Evolutionary conservation across 2,329 filamentous ascomycete species (phyloP).

Genomic region (Clonostachys solani): DNA sequence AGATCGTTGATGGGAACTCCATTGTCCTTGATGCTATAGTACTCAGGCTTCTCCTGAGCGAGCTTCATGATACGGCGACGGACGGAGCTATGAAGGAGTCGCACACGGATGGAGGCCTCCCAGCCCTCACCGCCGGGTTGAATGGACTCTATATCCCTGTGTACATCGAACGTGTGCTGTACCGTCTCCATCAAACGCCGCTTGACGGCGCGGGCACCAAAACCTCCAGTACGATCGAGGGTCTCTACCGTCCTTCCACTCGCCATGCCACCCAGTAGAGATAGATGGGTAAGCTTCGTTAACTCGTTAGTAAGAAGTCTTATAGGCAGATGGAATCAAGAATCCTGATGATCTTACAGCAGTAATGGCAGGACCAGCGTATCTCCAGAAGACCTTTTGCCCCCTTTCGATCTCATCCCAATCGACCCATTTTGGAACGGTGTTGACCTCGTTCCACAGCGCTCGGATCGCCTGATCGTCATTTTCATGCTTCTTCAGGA

Average conservation of each 20-base stretch:
- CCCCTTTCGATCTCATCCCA: constrained; percentile 72
- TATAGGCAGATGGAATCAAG: too few species aligned
- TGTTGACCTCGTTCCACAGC: constrained; percentile 65
- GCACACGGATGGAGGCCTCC: constrained; percentile 57
- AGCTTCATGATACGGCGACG: constrained; percentile 58
- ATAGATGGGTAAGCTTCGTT: constrained; percentile 52
- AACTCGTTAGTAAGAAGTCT: too few species aligned
- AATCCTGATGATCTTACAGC: too few species aligned
- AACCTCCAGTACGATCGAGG: constrained; percentile 69
- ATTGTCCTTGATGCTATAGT: constrained; percentile 53
- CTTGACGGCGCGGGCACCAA: constrained; percentile 61
- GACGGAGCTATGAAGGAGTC: constrained; percentile 61
- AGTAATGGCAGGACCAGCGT: constrained; percentile 31
- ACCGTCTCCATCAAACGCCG: constrained; percentile 65
- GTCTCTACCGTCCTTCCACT: constrained; percentile 71
- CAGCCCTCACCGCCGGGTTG: constrained; percentile 60
- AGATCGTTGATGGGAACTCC: constrained; percentile 71
- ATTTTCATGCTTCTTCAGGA: constrained; percentile 54
- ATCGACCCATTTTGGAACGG: constrained; percentile 70
- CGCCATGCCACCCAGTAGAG: constrained; percentile 66
- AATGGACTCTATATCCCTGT: constrained; percentile 58
- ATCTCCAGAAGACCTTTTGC: constrained; percentile 69
- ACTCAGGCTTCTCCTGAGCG: constrained; percentile 45
- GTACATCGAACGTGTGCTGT: constrained; percentile 71
- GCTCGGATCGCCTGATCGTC: constrained; percentile 47